These are phyloP conservation scores for Mycena kentingensis DNA, from an alignment of 768 basidiomycete species.

Conservation along the genomic window DNA sequence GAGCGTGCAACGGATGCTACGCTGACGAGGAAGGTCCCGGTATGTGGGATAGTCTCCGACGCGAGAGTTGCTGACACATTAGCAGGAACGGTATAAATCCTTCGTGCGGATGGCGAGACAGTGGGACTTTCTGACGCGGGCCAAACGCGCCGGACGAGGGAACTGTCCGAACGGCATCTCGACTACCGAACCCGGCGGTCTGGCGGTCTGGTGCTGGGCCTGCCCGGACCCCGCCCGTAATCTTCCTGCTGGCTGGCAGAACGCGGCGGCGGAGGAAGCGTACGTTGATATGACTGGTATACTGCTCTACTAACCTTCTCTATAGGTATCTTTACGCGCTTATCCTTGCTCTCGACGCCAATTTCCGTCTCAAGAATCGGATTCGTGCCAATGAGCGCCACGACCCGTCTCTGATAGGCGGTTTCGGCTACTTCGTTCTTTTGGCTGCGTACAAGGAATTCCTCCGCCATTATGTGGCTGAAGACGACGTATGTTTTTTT, in stretches of 20 bases:
- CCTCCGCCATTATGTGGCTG: conserved; percentile 3
- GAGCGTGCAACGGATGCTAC: not conserved
- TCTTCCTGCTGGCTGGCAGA: conserved; percentile 18
- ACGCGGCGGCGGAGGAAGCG: conserved; percentile 3
- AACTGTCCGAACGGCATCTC: not conserved
- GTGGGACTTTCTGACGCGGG: not conserved
- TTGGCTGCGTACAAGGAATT: conserved; percentile 8
- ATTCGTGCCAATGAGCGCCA: conserved; percentile 5
- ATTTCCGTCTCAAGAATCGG: conserved; percentile 24
- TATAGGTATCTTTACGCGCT: conserved; percentile 17
- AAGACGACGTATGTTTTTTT: conserved; percentile 9
- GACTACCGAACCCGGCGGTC: conserved; percentile 5
- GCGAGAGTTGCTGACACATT: not conserved
- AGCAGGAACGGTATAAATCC: conserved; percentile 9
- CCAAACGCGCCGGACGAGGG: conserved; percentile 15
- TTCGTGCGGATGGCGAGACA: not conserved
- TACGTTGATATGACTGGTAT: not conserved
- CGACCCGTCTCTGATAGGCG: conserved; percentile 17
- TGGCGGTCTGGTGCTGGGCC: conserved; percentile 20
- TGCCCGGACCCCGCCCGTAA: conserved; percentile 19
- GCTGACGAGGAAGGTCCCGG: not conserved
- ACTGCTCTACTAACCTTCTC: too few species aligned
- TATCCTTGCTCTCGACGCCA: conserved; percentile 20
- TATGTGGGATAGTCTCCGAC: not conserved
- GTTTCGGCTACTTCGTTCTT: conserved; percentile 20